phyloP scores from a whole-genome alignment of 306 rosid species.

The Vigna radiata region DNA sequence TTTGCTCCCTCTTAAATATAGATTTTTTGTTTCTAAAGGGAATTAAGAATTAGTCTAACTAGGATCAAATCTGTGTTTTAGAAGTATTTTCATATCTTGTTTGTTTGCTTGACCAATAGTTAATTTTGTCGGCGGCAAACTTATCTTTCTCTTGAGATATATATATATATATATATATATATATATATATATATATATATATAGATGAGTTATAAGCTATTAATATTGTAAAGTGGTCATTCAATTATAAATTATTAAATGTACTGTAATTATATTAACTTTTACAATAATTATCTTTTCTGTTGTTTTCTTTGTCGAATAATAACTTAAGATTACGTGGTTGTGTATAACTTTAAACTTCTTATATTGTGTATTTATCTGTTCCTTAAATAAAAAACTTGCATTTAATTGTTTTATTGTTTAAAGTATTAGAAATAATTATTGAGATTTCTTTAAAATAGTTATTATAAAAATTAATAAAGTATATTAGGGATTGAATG shows the following conservation, averaged over 20 bases:
- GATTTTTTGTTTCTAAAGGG: neutral
- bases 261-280: too few species aligned
- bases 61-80: neutral
- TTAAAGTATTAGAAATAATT: neutral
- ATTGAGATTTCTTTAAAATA: neutral
- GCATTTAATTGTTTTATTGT: neutral
- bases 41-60: neutral
- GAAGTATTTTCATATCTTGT: neutral
- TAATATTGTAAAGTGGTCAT: too few species aligned
- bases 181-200: too few species aligned
- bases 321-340: too few species aligned
- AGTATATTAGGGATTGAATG: neutral
- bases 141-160: neutral
- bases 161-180: too few species aligned
- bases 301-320: too few species aligned
- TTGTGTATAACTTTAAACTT: too few species aligned
- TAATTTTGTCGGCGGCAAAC: constrained; percentile 1
- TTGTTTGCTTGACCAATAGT: neutral
- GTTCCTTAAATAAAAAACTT: neutral
- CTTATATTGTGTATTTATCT: too few species aligned
- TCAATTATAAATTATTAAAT: too few species aligned
- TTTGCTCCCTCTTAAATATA: constrained; percentile 13
- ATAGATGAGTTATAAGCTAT: too few species aligned
- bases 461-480: neutral
- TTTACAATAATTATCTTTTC: too few species aligned